Conservation (phyloP, 1,139 yeast genomes). For the Protomyces lactucae-debilis region DNA sequence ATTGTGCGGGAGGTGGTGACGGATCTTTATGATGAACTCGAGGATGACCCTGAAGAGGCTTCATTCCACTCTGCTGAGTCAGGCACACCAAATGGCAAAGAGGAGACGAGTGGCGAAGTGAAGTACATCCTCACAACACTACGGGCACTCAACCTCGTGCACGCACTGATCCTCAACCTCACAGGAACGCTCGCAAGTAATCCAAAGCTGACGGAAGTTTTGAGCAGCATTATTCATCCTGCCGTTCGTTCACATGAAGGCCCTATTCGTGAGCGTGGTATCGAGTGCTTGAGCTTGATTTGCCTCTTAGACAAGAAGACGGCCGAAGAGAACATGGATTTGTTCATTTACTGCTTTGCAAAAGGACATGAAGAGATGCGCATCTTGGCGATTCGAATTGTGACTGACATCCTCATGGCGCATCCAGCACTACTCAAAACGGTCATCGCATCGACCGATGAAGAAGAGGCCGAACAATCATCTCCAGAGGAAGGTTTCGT, state of each 20-base stretch:
- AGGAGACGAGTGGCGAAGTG: constrained; percentile 42
- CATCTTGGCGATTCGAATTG: constrained; percentile 58
- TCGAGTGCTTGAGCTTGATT: constrained; percentile 72
- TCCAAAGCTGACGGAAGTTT: constrained; percentile 63
- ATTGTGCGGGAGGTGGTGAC: constrained; percentile 82
- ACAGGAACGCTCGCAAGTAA: constrained; percentile 60
- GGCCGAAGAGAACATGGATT: constrained; percentile 56
- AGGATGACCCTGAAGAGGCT: constrained; percentile 43
- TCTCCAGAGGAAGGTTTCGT: constrained; percentile 46
- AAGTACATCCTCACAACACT: constrained; percentile 43
- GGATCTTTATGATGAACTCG: constrained; percentile 63
- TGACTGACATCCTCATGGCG: constrained; percentile 71
- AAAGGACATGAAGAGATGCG: constrained; percentile 59
- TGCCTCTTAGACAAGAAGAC: constrained; percentile 62
- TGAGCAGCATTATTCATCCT: constrained; percentile 75
- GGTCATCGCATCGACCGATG: constrained; percentile 43
- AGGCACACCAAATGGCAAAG: constrained; percentile 38
- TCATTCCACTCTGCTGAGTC: constrained; percentile 58
- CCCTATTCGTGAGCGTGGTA: constrained; percentile 61
- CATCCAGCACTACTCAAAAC: constrained; percentile 68
- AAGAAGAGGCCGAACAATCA: constrained; percentile 11
- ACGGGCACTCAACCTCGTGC: constrained; percentile 66
- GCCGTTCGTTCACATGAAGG: constrained; percentile 63
- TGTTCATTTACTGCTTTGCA: constrained; percentile 62
- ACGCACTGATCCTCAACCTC: constrained; percentile 64